These are phyloP conservation scores for Heliamphora exappendiculata DNA, from an alignment of 148 eudicot species.

Conservation along the genomic window DNA sequence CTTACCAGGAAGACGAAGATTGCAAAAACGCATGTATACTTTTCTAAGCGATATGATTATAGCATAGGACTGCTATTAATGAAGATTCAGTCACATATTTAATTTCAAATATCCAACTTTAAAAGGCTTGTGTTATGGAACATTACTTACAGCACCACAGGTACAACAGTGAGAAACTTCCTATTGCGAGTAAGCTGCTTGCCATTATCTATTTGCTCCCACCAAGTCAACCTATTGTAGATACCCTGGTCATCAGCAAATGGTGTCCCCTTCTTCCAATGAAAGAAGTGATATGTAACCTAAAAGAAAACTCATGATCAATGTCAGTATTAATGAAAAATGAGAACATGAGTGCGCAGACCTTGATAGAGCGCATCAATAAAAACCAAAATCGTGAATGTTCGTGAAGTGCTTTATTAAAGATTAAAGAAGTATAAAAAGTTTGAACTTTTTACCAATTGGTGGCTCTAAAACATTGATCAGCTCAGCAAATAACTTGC, in stretches of 20 bases:
- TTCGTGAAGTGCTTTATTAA: not conserved
- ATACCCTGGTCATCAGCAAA: slow-evolving; percentile 82
- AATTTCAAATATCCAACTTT: slow-evolving; percentile 1
- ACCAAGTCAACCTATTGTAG: slow-evolving; percentile 79
- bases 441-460: not conserved
- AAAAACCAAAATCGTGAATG: not conserved
- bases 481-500: not conserved
- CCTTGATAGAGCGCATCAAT: no score
- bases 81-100: not conserved
- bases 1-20: not conserved
- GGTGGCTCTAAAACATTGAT: not conserved
- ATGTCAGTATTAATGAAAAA: not conserved
- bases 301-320: slow-evolving; percentile 15
- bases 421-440: not conserved
- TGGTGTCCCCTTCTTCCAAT: slow-evolving; percentile 86
- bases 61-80: not conserved
- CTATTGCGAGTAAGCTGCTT: slow-evolving; percentile 73
- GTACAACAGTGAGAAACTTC: slow-evolving; percentile 66
- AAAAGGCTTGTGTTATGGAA: not conserved
- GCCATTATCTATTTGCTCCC: slow-evolving; percentile 78
- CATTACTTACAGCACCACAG: slow-evolving; percentile 64
- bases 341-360: not conserved
- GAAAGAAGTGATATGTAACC: slow-evolving; percentile 69
- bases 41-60: not conserved
- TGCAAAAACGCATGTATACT: not conserved